Evolutionary conservation across 495 filamentous ascomycete genomes (phyloP), one percentile per base, ranked within the genome.

Genomic region (Poronia punctata): DNA sequence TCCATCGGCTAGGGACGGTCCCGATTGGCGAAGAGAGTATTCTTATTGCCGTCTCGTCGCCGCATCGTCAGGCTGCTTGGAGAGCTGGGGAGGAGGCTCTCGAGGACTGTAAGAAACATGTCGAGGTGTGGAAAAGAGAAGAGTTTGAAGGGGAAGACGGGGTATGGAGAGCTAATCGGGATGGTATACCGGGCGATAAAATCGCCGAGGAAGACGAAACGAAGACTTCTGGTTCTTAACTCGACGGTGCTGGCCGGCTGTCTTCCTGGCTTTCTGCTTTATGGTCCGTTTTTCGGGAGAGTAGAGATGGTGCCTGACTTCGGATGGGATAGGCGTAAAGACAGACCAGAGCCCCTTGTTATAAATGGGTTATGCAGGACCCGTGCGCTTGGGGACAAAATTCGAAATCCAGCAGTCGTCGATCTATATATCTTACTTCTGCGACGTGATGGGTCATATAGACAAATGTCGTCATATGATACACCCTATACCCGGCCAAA

Each of bases 91-190:
- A 97, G 68, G 86, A 90, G 66, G 82, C 87, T 26, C 65, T 98
- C 49, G 90, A 97, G 72, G 66, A 71, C 54, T 86, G 83, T 52
- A 98, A 98, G 67, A 77, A 74, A 52, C 74, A 71, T 44, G 84
- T 84, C 27, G 92, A 98, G 74, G 81, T 98, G 34, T 98, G 92
- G 92, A 98, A 98, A 67, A 68, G 76, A 56, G 92, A 98, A 71
- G 82, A 86, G 54, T 97, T 97, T 75, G 78, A 61, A 14, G 81
- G 72, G 8, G 79, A 77, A 42, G 86, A 85, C 37, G 76, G 74
- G 31, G 78, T 94, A 37, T 97, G 90, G 90, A 81, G 89, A 68
- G 87, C 84, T 44, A 97, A 97, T 70, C 65, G 83, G 54, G 88
- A 95, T 67, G 80, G 85, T 31, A 64, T 66, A 56, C 60, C 53